Conservation (phyloP, 805 yeast species). For the Barnettozyma wickerhamii region DNA sequence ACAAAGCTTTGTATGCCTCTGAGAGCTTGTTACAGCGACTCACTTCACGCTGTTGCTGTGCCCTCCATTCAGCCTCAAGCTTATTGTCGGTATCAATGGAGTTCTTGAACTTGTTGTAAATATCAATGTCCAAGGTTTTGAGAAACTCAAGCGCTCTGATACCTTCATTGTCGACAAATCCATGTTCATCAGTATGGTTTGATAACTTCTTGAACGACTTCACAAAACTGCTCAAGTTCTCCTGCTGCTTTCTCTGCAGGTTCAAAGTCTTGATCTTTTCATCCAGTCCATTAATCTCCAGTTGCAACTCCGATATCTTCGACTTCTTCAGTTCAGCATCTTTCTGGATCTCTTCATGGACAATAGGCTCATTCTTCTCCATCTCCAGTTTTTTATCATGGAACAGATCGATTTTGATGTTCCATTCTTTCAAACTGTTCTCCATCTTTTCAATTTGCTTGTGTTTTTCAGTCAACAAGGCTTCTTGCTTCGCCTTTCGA, state of each 20-base stretch:
- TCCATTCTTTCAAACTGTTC: constrained; percentile 33
- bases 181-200: constrained; percentile 19
- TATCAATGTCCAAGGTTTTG: constrained; percentile 14
- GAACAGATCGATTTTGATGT: constrained; percentile 23
- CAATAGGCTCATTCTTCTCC: constrained; percentile 14
- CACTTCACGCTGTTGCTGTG: constrained; percentile 34
- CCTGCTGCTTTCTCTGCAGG: constrained; percentile 19
- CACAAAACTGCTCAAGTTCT: constrained; percentile 11
- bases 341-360: constrained; percentile 16
- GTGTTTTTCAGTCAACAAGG: constrained; percentile 24
- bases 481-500: constrained; percentile 32
- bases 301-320: constrained; percentile 10
- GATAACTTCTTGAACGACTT: constrained; percentile 16
- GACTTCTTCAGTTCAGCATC: constrained; percentile 15
- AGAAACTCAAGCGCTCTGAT: constrained; percentile 16
- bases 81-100: constrained; percentile 31
- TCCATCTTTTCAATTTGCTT: constrained; percentile 32
- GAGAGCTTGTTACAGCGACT: constrained; percentile 26
- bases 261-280: constrained; percentile 13
- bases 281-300: constrained; percentile 13
- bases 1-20: constrained; percentile 15
- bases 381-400: constrained; percentile 15
- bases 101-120: constrained; percentile 18
- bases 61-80: constrained; percentile 36
- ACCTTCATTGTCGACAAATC: constrained; percentile 22